Base-by-base conservation (phyloP, 148 eudicot genomes). In the Nepenthes mirabilis region DNA sequence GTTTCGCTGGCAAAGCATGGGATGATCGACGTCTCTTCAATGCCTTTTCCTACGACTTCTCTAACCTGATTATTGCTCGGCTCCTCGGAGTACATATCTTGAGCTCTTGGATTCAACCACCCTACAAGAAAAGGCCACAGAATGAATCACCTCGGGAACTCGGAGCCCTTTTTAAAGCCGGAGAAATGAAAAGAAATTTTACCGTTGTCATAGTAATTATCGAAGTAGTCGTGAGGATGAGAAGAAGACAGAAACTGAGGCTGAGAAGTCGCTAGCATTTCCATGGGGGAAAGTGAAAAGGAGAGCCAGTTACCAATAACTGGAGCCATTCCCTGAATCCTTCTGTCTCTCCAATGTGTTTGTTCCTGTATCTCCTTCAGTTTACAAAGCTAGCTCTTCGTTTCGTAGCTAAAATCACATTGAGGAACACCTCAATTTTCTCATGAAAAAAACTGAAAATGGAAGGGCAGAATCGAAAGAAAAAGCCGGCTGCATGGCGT, bases 121-220 rank as follows among this genome's bases (percentile, higher is more conserved):
- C 1, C 12, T 2, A 56, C 36, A 36, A 12, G 5, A 4, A 33
- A 56, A 37, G 23, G 6, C 13, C 47, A 13, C 0, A 49, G 12
- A 43, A 45, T 34, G 14, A 36, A 35, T 9, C 48, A 45, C 36
- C 58, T 37, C 33, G 56, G 33, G 6, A 52, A 52, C 14, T 11
- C 55, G 32, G 47, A 36, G 59, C 43, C 2, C 35, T 34, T 2
- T 56, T 60, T 13, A 32, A 2, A 9, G 33, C 10, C 6, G 55
- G 23, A 54, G 34, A 64, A 12, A 35, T 3, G 6, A 49, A 5
- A 2, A 2, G 34, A 32, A 51, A 34, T 48, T 34, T 5, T 67
- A 81, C 83, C 83, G 49, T 67, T 72, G 2, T 73, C 60, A 58
- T 76, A 84, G 82, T 68, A 84, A 69, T 76, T 74, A 60, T 79